Evolutionary conservation across 495 filamentous ascomycete genomes (phyloP), one percentile per base, ranked within the genome.

Genomic region (Aspergillus steynii): DNA sequence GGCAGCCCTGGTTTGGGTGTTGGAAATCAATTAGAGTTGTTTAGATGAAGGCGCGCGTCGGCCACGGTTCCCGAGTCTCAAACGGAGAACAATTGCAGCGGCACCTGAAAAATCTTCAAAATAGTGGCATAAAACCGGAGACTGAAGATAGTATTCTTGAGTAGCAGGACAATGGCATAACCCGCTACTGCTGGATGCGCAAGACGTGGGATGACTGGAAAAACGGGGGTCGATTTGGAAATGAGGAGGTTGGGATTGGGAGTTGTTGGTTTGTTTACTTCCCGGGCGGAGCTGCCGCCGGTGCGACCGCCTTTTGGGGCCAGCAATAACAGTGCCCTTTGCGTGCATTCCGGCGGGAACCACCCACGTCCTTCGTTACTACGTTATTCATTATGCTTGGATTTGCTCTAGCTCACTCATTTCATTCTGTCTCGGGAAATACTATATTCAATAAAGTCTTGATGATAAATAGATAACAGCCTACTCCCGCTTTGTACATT

Each of bases 221-320:
- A n/a, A 15, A 26, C 27, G 42, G 37, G 45, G 27, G 10, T 29
- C 48, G 31, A 29, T 50, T 29, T 29, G 29, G 31, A 59, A 64
- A 59, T 60, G 61, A 59, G 61, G 61, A 64, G 61, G 61, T 56
- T 64, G 61, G 61, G 57, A 56, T 56, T 65, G n/a, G 29, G 55
- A 72, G 62, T 46, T 78, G 74, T 50, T 62, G 71, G 67, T 62
- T 29, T 55, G 55, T 47, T 63, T 78, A 49, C 47, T 74, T 25
- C 67, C 61, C 5, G 49, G 31, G 51, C 51, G 56, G 61, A 63
- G 50, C 52, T 50, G 45, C 61, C 46, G 45, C 45, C 42, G 37
- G 10, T 29, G 37, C 48, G 53, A 59, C 61, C 61, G 61, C 61
- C 61, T 64, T 63, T 34, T n/a, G 45, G 27, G 20, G 25, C 37